Base-by-base conservation (phyloP, 371 early-diverging fungal genomes). In the Coemansia sp. region DNA sequence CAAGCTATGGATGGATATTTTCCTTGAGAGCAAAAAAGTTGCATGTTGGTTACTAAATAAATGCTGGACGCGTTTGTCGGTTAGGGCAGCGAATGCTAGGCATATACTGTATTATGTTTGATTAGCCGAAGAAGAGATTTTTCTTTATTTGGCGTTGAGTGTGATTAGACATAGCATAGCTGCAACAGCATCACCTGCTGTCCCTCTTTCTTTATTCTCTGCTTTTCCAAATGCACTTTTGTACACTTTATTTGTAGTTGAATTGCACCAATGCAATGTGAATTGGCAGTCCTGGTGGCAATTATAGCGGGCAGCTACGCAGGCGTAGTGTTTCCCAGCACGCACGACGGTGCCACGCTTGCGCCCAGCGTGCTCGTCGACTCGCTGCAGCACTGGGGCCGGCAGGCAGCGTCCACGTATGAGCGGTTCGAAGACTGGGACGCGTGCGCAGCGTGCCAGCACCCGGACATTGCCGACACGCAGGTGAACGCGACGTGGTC, bases 391-490 rank as follows among this genome's bases (percentile, higher is more conserved):
- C 60, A 57, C 49, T 55, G 44, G 44, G 72, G 72, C 14, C 64
- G 33, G 11, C 60, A 47, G 9, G 72, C 72, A 2, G 64, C 57
- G 1, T 44, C 68, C 6, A 51, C 72, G 9, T 72, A 72, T 64
- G 57, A 67, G 14, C 11, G 57, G 10, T 72, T 67, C 34, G 72
- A 72, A 29, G 52, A 58, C 43, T 72, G 72, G 72, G 5, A 14
- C 9, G 9, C 3, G 12, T 56, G 63, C 37, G 16, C 7, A 0
- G 34, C 40, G 1, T 72, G 72, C 52, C 72, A 66, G 46, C 18
- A 29, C 2, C 8, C 47, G 4, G 64, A 63, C 8, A 58, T 67
- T 38, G 12, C 34, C 8, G 38, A 50, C n/a, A 59, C 64, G 4
- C 11, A 7, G 5, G 11, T 67, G 1, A 36, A 18, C 11, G 40